Percentiles rank a stretch among this genome's conserved stretches.
These are phyloP conservation scores for Recurvomyces mirabilis DNA, from an alignment of 495 filamentous ascomycete species.

Conservation along the genomic window DNA sequence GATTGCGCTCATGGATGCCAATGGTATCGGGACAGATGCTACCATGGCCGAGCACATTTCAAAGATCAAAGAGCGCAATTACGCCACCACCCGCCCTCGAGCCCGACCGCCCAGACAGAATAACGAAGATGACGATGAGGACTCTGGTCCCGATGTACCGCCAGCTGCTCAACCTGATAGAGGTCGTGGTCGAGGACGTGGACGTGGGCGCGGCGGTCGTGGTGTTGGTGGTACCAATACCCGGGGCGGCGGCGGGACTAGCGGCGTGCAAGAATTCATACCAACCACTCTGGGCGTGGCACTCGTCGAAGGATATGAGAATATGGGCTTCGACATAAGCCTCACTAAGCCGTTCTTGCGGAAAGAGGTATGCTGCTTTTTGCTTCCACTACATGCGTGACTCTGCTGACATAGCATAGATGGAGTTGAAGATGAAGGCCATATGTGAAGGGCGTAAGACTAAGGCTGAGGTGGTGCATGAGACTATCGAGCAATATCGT, in stretches of 20 bases:
- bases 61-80: slow-evolving; percentile 82
- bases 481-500: slow-evolving; percentile 74
- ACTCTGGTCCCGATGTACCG: slow-evolving; percentile 24
- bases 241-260: slow-evolving; percentile 33
- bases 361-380: slow-evolving; percentile 52
- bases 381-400: not conserved
- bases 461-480: slow-evolving; percentile 58
- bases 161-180: slow-evolving; percentile 15
- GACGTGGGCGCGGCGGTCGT: slow-evolving; percentile 29
- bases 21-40: slow-evolving; percentile 95
- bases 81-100: slow-evolving; percentile 57
- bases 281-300: slow-evolving; percentile 84
- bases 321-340: slow-evolving; percentile 78
- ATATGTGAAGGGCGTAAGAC: slow-evolving; percentile 82
- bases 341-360: slow-evolving; percentile 93
- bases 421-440: slow-evolving; percentile 88
- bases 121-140: slow-evolving; percentile 29
- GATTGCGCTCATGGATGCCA: slow-evolving; percentile 97
- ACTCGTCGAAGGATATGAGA: slow-evolving; percentile 84
- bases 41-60: slow-evolving; percentile 98
- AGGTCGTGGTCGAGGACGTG: slow-evolving; percentile 23
- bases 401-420: slow-evolving; percentile 32
- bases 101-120: slow-evolving; percentile 28
- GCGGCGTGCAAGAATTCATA: slow-evolving; percentile 71
- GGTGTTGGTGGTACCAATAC: slow-evolving; percentile 36